Conservation (phyloP, 129 eudicot genomes). For the Lonicera japonica region DNA sequence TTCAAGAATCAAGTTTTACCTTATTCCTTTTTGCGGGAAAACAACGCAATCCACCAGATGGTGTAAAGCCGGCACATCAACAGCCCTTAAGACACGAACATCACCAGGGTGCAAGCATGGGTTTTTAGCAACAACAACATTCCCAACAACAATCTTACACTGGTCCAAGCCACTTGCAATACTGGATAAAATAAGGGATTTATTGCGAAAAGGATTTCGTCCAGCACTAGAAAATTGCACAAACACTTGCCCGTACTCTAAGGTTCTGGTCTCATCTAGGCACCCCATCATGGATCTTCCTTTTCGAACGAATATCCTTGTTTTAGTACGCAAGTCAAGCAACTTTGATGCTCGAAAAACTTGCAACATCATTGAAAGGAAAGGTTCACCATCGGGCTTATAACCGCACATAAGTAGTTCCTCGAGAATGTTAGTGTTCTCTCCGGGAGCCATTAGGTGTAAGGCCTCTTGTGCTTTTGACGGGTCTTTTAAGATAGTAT, state of each 20-base stretch:
- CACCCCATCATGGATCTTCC: conserved; percentile 92
- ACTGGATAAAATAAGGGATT: neutral
- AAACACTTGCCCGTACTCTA: conserved; percentile 82
- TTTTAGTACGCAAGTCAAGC: conserved; percentile 59
- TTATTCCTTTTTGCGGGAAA: conserved; percentile 64
- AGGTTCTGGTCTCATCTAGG: conserved; percentile 64
- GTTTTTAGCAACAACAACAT: conserved; percentile 70
- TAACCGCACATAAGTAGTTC: conserved; percentile 81
- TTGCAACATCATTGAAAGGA: conserved; percentile 86
- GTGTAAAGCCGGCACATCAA: conserved; percentile 49
- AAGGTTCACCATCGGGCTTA: conserved; percentile 72
- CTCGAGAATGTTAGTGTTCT: conserved; percentile 62
- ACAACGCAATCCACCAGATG: conserved; percentile 90
- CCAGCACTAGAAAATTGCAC: conserved; percentile 58
- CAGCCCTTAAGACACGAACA: conserved; percentile 57
- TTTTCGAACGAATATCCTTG: conserved; percentile 51
- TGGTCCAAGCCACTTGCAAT: conserved; percentile 1
- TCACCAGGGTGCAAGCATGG: conserved; percentile 94
- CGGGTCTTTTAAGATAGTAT: conserved; percentile 52
- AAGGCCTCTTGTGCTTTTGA: conserved; percentile 63
- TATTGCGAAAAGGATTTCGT: conserved; percentile 26
- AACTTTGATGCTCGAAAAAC: conserved; percentile 65
- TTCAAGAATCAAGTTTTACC: conserved; percentile 26
- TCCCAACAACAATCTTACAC: conserved; percentile 27
- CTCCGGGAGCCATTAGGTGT: conserved; percentile 82